Percentiles rank a stretch among this genome's conserved stretches.
These are phyloP conservation scores for Marasmius oreades DNA, from an alignment of 1,284 basidiomycete species.

Conservation along the genomic window DNA sequence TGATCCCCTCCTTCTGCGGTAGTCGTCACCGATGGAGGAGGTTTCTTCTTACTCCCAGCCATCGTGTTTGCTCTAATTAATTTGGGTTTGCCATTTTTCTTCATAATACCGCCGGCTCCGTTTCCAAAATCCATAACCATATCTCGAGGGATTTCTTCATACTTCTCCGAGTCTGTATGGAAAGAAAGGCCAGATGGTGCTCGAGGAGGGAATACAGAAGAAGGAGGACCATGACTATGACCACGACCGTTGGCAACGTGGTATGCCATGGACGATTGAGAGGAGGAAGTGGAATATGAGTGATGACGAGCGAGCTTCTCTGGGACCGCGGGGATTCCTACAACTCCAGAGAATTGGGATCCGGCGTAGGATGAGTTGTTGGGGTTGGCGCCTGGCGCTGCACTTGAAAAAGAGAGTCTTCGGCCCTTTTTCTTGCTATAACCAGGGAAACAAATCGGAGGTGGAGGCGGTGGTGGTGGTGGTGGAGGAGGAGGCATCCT, in stretches of 20 bases:
- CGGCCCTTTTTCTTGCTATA: conserved; percentile 38
- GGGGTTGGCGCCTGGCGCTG: conserved; percentile 18
- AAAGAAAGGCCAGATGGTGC: conserved; percentile 37
- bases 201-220: background rate
- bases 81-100: conserved; percentile 32
- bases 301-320: conserved; percentile 3
- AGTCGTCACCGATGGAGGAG: conserved; percentile 1
- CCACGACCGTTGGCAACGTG: background rate
- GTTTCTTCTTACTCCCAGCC: conserved; percentile 37
- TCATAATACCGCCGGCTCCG: conserved; percentile 12
- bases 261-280: conserved; percentile 6
- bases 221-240: background rate
- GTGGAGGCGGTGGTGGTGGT: conserved; percentile 46
- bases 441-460: conserved; percentile 57
- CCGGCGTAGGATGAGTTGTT: conserved; percentile 20
- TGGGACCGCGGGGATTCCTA: background rate
- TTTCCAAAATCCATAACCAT: conserved; percentile 8
- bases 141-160: conserved; percentile 37
- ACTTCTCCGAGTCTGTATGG: conserved; percentile 54
- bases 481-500: conserved; percentile 22
- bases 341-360: conserved; percentile 2
- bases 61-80: conserved; percentile 53
- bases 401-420: conserved; percentile 40
- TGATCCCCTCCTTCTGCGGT: conserved; percentile 1
- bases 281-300: conserved; percentile 9